Conservation (phyloP, 2,329 filamentous ascomycete genomes). For the Colletotrichum aenigma region DNA sequence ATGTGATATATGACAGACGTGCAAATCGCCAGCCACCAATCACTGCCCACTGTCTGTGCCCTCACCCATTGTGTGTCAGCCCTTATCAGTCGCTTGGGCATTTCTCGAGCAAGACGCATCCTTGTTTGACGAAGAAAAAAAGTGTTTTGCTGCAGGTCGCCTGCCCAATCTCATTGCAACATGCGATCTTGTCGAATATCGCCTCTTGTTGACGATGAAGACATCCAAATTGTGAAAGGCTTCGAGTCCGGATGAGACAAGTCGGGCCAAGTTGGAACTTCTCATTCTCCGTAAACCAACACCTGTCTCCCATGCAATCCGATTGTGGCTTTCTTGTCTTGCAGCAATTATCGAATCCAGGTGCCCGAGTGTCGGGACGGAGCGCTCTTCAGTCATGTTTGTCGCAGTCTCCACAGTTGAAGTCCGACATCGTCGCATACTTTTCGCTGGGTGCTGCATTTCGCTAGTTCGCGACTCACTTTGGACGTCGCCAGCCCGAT, state of each 20-base stretch:
- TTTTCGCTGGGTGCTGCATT: neutral
- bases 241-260: slow-evolving; percentile 4
- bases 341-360: neutral
- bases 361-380: slow-evolving; percentile 16
- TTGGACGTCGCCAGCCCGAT: neutral
- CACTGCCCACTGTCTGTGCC: neutral
- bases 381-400: neutral
- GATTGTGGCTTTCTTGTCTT: slow-evolving; percentile 6
- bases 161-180: neutral
- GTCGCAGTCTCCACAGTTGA: neutral
- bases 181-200: neutral
- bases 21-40: neutral
- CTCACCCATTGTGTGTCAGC: neutral
- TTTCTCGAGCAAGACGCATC: neutral
- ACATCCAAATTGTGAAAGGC: neutral
- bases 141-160: neutral
- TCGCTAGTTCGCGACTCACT: neutral
- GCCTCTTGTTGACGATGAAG: neutral
- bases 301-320: slow-evolving; percentile 2
- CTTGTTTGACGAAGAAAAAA: neutral
- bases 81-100: neutral
- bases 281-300: neutral
- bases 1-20: slow-evolving; percentile 11
- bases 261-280: neutral
- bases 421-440: neutral